Percentiles rank a stretch among this genome's conserved stretches.
Conservation (phyloP, 495 filamentous ascomycete genomes). For the Penicillium paradoxum region DNA sequence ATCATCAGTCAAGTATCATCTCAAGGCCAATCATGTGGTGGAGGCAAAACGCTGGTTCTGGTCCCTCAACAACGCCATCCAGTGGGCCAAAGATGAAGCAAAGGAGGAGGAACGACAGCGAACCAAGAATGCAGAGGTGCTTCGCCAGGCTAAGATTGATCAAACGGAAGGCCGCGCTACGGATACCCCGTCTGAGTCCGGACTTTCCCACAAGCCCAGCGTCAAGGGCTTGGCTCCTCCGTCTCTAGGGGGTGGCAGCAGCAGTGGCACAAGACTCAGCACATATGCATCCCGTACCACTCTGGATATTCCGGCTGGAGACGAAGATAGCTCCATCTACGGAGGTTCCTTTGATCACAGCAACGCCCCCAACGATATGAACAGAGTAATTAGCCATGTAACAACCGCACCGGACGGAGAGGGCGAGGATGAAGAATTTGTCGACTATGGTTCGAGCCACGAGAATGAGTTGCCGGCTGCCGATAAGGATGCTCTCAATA, state of each 20-base stretch:
- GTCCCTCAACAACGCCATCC: constrained; percentile 97
- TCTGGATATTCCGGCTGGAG: constrained; percentile 37
- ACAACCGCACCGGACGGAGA: constrained; percentile 44
- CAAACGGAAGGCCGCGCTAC: constrained; percentile 41
- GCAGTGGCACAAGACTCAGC: constrained; percentile 39
- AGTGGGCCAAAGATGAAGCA: constrained; percentile 96
- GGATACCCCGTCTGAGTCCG: constrained; percentile 31
- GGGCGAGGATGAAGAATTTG: constrained; percentile 80
- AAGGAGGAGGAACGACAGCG: constrained; percentile 77
- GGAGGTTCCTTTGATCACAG: constrained; percentile 55
- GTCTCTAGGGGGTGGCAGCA: constrained; percentile 29
- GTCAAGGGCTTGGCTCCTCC: constrained; percentile 36
- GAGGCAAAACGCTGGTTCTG: constrained; percentile 72
- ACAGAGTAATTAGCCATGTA: constrained; percentile 43
- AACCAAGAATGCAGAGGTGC: constrained; percentile 64
- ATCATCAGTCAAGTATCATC: constrained; percentile 96
- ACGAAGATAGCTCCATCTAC: constrained; percentile 54
- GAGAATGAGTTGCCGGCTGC: constrained; percentile 65
- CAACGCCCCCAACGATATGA: constrained; percentile 46
- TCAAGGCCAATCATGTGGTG: constrained; percentile 88
- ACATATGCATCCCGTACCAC: constrained; percentile 49
- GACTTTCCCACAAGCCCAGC: constrained; percentile 30
- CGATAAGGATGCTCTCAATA: constrained; percentile 88
- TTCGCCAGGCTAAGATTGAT: constrained; percentile 70
- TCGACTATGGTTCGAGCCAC: constrained; percentile 75